A percentile compares a stretch with the other conserved stretches of the same genome.
Evolutionary conservation across 2,329 filamentous ascomycete species (phyloP).

Genomic region (Pestalotiopsis fici): DNA sequence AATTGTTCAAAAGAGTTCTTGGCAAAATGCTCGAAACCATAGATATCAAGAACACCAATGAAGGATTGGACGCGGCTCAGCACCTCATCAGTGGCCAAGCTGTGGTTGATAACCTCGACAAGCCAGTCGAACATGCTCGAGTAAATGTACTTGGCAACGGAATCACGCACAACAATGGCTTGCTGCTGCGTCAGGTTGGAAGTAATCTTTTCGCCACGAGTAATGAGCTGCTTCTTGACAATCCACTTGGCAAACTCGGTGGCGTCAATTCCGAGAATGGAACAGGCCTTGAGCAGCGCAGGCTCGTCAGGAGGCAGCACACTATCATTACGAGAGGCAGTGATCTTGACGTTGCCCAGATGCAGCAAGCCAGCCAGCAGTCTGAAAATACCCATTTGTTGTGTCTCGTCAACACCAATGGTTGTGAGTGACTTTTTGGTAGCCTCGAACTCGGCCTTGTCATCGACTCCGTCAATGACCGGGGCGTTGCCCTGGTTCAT

Average conservation of each 20-base stretch:
- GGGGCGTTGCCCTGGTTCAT: constrained; percentile 93
- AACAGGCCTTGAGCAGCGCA: constrained; percentile 77
- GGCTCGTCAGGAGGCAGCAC: constrained; percentile 80
- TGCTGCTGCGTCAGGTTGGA: constrained; percentile 94
- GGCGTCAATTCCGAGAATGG: constrained; percentile 84
- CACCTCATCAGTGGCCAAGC: constrained; percentile 86
- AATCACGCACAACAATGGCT: constrained; percentile 91
- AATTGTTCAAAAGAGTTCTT: constrained; percentile 99
- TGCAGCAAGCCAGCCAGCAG: constrained; percentile 89
- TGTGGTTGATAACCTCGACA: constrained; percentile 93
- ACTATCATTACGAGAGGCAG: constrained; percentile 85
- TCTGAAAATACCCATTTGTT: constrained; percentile 86
- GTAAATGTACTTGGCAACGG: constrained; percentile 98
- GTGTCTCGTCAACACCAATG: constrained; percentile 75
- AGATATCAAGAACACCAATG: constrained; percentile 98
- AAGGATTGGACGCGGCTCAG: constrained; percentile 82
- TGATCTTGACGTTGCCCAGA: constrained; percentile 95
- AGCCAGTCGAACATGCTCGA: constrained; percentile 98
- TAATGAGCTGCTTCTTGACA: constrained; percentile 97
- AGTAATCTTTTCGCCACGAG: constrained; percentile 94
- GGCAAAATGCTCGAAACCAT: constrained; percentile 98
- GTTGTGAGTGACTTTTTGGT: constrained; percentile 84
- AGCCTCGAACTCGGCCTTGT: constrained; percentile 89
- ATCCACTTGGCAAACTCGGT: constrained; percentile 95
- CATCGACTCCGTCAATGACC: constrained; percentile 90